Percentiles rank a stretch among this genome's conserved stretches.
phyloP scores from a whole-genome alignment of 495 filamentous ascomycete genomes.

The Penicillium paradoxum region DNA sequence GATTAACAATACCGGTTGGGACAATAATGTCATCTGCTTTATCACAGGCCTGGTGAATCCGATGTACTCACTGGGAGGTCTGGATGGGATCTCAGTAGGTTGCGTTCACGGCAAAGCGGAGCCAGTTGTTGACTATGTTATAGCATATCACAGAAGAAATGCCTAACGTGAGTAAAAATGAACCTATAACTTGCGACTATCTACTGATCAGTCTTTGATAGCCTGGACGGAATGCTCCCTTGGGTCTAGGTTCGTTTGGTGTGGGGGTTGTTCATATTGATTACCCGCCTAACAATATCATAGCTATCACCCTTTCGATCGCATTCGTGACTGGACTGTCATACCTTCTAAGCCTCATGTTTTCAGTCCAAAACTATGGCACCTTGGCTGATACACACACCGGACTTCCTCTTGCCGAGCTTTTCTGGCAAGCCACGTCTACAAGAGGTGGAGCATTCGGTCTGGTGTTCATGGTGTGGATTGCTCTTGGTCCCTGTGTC shows the following conservation, averaged over 20 bases:
- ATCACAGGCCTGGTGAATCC: constrained; percentile 72
- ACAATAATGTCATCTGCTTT: constrained; percentile 66
- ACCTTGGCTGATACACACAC: constrained; percentile 33
- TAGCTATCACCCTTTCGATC: constrained; percentile 38
- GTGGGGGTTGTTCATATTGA: not conserved
- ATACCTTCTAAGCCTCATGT: constrained; percentile 43
- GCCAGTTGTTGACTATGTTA: not conserved
- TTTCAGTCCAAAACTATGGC: constrained; percentile 41
- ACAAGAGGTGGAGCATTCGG: constrained; percentile 51
- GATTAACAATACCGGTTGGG: constrained; percentile 64
- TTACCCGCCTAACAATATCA: not conserved
- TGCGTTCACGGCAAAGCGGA: constrained; percentile 7
- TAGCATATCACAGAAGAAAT: constrained; percentile 77
- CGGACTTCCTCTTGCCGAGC: constrained; percentile 64
- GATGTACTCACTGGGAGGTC: constrained; percentile 69
- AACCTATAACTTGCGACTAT: constrained; percentile 5
- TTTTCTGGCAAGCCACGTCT: constrained; percentile 69
- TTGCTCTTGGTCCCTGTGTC: constrained; percentile 38
- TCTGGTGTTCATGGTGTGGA: constrained; percentile 57
- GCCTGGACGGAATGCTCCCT: constrained; percentile 30
- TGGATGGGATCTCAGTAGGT: constrained; percentile 47
- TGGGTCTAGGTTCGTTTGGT: constrained; percentile 23
- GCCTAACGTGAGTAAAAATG: constrained; percentile 47
- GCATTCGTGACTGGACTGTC: constrained; percentile 41
- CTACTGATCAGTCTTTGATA: constrained; percentile 4